Evolutionary conservation across 768 basidiomycete species (phyloP), one percentile per base, ranked within the genome.

Genomic region (Russula griseocarnosa): DNA sequence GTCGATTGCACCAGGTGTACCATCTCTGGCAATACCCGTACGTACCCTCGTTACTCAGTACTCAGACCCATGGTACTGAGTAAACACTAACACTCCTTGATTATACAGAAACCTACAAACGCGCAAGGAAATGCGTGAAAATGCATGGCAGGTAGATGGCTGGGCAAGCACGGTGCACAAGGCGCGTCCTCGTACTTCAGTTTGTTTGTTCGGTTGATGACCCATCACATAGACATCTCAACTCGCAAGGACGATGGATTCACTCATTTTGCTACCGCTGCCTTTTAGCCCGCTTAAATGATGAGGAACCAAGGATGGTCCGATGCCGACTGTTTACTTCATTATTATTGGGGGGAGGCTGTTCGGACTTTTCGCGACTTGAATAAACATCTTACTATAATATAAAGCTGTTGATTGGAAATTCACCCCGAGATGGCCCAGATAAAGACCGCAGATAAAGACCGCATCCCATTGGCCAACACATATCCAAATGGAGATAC

Each of bases 21-120:
- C 96, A 98, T 76, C 83, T 98, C 77, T 98, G 96, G 96, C 95
- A 98, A 76, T 96, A 96, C 73, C 86, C 87, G 92, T 93, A 70
- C 73, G 73, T 63, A n/a, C 18, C 22, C 42, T 30, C 38, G 52
- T 32, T 38, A 7, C 10, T 38, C 11, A 28, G 13, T 34, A 42
- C 20, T 22, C 28, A n/a, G 34, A 42, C 20, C 28, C 28, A n/a
- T 18, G 11, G 28, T 18, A 4, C 4, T 32, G 46, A 42, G 16
- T n/a, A 30, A 34, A 6, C 24, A 16, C 59, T 5, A 14, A 40
- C 14, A 40, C 16, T 47, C 46, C 22, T 55, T 42, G 57, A 16
- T 6, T 20, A 38, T 46, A 56, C 65, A 90, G 90, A 61, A 83
- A 84, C 70, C 79, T 97, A 61, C 86, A 92, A 66, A 82, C 82